Percentiles rank a stretch among this genome's conserved stretches.
Evolutionary conservation across 2,329 filamentous ascomycete species (phyloP).

Genomic region (Coniochaeta sp.): DNA sequence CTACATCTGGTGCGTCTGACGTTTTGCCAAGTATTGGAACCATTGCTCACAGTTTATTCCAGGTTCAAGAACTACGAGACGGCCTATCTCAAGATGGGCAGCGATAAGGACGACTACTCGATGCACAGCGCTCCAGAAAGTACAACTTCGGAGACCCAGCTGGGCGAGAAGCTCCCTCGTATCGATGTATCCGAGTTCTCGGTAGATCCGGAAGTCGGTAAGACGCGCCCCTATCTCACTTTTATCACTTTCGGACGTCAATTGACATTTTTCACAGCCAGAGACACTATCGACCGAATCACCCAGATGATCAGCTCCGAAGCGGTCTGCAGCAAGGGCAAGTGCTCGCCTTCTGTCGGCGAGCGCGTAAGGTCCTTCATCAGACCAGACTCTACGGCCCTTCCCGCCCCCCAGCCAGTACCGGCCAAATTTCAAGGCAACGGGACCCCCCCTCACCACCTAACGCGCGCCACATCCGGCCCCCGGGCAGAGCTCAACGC

Average conservation of each 20-base stretch:
- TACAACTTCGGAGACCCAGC: conserved; percentile 16
- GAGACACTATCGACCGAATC: conserved; percentile 24
- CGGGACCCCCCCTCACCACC: conserved; percentile 8
- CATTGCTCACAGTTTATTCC: background rate
- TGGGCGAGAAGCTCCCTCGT: conserved; percentile 8
- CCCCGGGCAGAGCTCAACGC: conserved; percentile 26
- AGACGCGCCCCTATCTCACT: no score
- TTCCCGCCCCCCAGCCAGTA: background rate
- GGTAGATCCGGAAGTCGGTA: conserved; percentile 25
- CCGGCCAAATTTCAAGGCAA: background rate
- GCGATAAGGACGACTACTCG: conserved; percentile 18
- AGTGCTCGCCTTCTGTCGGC: conserved; percentile 3
- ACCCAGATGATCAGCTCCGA: conserved; percentile 23
- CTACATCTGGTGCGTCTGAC: conserved; percentile 33
- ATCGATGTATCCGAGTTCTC: conserved; percentile 10
- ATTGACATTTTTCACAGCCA: conserved; percentile 9
- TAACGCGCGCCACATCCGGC: conserved; percentile 7
- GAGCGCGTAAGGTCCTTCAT: conserved; percentile 8
- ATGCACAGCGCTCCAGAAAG: conserved; percentile 18
- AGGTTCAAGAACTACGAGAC: conserved; percentile 38
- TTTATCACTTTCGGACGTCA: background rate
- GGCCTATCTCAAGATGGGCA: conserved; percentile 14
- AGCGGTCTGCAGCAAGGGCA: conserved; percentile 15
- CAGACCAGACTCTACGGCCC: conserved; percentile 7
- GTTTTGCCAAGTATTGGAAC: background rate